These are phyloP conservation scores for Lophium mytilinum DNA, from an alignment of 495 filamentous ascomycete species.

Conservation along the genomic window DNA sequence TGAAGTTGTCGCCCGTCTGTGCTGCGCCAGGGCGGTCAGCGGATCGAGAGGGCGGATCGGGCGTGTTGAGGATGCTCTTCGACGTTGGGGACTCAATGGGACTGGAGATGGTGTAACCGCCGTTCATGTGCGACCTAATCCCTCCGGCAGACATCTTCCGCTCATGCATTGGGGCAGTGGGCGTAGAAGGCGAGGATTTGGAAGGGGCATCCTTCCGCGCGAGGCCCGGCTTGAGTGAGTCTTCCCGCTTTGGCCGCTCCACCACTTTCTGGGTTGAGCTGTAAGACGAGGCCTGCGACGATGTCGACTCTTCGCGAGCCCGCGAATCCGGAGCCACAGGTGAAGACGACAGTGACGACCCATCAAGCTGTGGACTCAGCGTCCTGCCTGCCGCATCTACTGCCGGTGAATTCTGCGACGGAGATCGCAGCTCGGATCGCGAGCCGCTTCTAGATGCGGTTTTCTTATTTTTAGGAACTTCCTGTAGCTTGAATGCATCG, in stretches of 20 bases:
- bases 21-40: constrained; percentile 36
- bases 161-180: constrained; percentile 22
- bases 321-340: constrained; percentile 6
- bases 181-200: constrained; percentile 17
- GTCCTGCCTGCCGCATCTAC: constrained; percentile 10
- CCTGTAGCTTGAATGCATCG: constrained; percentile 66
- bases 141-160: constrained; percentile 26
- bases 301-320: constrained; percentile 16
- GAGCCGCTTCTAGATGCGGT: constrained; percentile 58
- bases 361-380: constrained; percentile 14
- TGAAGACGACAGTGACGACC: constrained; percentile 3
- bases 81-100: constrained; percentile 34
- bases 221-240: constrained; percentile 35
- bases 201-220: constrained; percentile 17
- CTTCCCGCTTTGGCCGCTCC: constrained; percentile 47
- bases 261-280: constrained; percentile 19
- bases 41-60: constrained; percentile 29
- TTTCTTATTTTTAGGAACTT: constrained; percentile 63
- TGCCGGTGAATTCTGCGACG: constrained; percentile 8
- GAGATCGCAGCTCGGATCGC: constrained; percentile 28
- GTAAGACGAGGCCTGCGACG: constrained; percentile 22
- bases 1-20: constrained; percentile 49
- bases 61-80: constrained; percentile 24
- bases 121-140: constrained; percentile 16
- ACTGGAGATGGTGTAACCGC: constrained; percentile 24